phyloP scores from a whole-genome alignment of 2,329 filamentous ascomycete species.

The Diaporthe nobilis region DNA sequence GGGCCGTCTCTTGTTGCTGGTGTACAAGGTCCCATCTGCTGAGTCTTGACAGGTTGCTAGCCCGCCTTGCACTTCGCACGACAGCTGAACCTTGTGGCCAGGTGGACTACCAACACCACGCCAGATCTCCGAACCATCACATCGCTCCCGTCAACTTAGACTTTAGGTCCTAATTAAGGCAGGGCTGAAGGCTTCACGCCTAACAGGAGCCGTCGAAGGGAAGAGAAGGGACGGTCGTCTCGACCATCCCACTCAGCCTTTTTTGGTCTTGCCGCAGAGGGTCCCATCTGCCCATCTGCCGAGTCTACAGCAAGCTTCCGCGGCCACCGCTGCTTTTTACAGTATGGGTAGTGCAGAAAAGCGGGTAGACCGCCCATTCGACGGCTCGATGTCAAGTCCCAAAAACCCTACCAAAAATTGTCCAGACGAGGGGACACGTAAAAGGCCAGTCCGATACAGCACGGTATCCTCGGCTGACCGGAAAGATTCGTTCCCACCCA shows the following conservation, averaged over 20 bases:
- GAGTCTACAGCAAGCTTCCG: slow-evolving; percentile 39
- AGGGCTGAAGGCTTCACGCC: slow-evolving; percentile 37
- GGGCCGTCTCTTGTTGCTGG: background rate
- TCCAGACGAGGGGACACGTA: background rate
- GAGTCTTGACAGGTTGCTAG: slow-evolving; percentile 28
- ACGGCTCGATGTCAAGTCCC: background rate
- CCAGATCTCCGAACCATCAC: slow-evolving; percentile 36
- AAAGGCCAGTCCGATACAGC: background rate
- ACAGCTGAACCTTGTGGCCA: slow-evolving; percentile 29
- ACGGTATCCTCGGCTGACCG: slow-evolving; percentile 12
- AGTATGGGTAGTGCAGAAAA: background rate
- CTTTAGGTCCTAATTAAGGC: slow-evolving; percentile 36
- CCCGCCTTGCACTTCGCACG: slow-evolving; percentile 15
- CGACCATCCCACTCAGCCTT: background rate
- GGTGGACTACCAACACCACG: slow-evolving; percentile 16
- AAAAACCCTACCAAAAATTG: background rate
- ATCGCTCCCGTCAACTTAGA: slow-evolving; percentile 35
- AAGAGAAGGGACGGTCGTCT: slow-evolving; percentile 9
- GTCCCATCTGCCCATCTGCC: slow-evolving; percentile 21
- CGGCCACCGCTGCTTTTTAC: background rate
- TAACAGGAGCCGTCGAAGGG: slow-evolving; percentile 23
- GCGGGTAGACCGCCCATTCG: slow-evolving; percentile 13
- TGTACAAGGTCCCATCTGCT: slow-evolving; percentile 27
- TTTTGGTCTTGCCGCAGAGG: slow-evolving; percentile 1
- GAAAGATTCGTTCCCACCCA: background rate